Base-by-base conservation (phyloP, 1,284 basidiomycete species). In the Puccinia brachypodii region DNA sequence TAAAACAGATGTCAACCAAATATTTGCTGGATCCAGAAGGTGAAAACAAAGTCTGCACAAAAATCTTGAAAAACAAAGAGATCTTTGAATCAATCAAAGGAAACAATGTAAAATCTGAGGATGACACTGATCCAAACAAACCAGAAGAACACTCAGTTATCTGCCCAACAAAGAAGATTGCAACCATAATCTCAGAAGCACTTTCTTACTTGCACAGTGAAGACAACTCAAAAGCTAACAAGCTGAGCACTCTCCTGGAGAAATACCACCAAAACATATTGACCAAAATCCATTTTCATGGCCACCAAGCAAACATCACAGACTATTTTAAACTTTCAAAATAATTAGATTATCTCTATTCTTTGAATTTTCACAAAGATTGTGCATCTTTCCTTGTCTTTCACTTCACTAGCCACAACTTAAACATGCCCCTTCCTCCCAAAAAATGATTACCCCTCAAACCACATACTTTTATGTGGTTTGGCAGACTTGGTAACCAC, bases 31-130 rank as follows among this genome's bases (percentile, higher is more conserved):
- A 68, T 38, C 66, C 66, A 8, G 38, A 42, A 44, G 66, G 36
- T 7, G 38, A 68, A 22, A 44, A 68, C 38, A 36, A 44, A 13
- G 25, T 68, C 25, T 3, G 22, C n/a, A 68, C 66, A 14, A 62
- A 62, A 36, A 62, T 62, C 7, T 62, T 28, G 28, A 25, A 36
- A 68, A 62, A 14, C 14, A n/a, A 42, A 44, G 66, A 68, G 42
- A 68, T 68, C n/a, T 68, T 68, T 36, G 66, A 68, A 25, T 25
- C n/a, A 22, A 9, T 68, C 22, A 40, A 68, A 68, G 66, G 42
- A 42, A 19, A 42, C 19, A 16, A 66, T 16, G 33, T n/a, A n/a
- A n/a, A n/a, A n/a, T n/a, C 36, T 28, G 7, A 44, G 13, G n/a
- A n/a, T 8, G 16, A 66, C 7, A 28, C 60, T 4, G 4, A 62